A percentile compares a stretch with the other conserved stretches of the same genome.
These are phyloP conservation scores for Lupinus albus DNA, from an alignment of 306 rosid species.

Conservation along the genomic window DNA sequence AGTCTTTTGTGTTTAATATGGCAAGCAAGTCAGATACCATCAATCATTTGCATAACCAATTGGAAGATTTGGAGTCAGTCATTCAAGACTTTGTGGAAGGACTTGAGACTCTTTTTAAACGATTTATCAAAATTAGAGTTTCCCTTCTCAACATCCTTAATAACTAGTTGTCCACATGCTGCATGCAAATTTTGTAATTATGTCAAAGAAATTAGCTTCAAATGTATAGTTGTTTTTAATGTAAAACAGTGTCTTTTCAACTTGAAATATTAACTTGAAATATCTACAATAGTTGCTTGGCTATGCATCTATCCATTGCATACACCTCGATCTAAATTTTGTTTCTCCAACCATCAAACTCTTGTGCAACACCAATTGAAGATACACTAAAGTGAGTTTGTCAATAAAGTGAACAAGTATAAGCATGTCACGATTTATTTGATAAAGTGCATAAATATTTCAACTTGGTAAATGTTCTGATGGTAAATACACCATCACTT, in stretches of 20 bases:
- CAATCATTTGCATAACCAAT: constrained; percentile 41
- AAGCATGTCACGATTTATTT: too few relatives aligned
- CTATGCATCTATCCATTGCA: too few relatives aligned
- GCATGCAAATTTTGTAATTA: constrained; percentile 35
- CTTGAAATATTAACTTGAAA: too few relatives aligned
- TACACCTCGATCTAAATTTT: too few relatives aligned
- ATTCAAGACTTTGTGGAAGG: constrained; percentile 51
- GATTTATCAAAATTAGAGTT: constrained; percentile 52
- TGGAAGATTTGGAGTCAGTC: constrained; percentile 46
- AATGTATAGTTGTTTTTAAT: constrained; percentile 10
- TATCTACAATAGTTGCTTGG: too few relatives aligned
- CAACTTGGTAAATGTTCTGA: too few relatives aligned
- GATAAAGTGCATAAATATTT: too few relatives aligned
- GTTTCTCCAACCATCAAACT: too few relatives aligned
- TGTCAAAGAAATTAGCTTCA: constrained; percentile 33
- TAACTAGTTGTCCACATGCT: constrained; percentile 40
- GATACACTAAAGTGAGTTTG: too few relatives aligned
- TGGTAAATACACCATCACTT: too few relatives aligned
- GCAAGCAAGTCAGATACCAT: constrained; percentile 40
- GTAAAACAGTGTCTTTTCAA: background rate
- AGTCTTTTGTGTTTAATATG: constrained; percentile 46
- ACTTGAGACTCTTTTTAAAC: constrained; percentile 49
- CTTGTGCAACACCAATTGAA: too few relatives aligned
- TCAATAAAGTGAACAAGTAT: too few relatives aligned
- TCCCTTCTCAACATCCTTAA: constrained; percentile 54